phyloP scores from a whole-genome alignment of 495 filamentous ascomycete genomes.

The Xylona heveae region DNA sequence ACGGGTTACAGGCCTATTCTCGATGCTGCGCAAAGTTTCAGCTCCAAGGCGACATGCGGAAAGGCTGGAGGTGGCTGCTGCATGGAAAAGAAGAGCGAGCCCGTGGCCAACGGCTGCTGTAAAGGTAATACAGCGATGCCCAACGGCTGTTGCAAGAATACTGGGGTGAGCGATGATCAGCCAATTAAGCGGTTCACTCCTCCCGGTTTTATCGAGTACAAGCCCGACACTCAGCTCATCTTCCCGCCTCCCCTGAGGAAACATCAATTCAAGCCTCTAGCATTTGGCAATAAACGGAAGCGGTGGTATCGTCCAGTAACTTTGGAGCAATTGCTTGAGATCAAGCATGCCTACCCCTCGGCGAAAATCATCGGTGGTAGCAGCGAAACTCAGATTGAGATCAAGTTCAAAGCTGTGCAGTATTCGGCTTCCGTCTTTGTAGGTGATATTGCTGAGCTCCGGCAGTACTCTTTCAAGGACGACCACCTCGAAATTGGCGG shows the following conservation, averaged over 20 bases:
- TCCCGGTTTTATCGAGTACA: constrained; percentile 80
- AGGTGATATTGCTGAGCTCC: constrained; percentile 76
- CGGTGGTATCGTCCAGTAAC: constrained; percentile 84
- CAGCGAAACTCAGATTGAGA: constrained; percentile 93
- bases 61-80: constrained; percentile 47
- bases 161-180: constrained; percentile 16
- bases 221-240: constrained; percentile 82
- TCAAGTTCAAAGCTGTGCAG: constrained; percentile 91
- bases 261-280: constrained; percentile 60
- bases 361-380: constrained; percentile 92
- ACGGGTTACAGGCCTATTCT: constrained; percentile 90
- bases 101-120: constrained; percentile 1
- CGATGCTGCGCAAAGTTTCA: constrained; percentile 70
- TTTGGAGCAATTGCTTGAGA: constrained; percentile 68
- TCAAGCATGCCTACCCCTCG: constrained; percentile 65
- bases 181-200: constrained; percentile 52
- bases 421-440: constrained; percentile 82
- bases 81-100: constrained; percentile 29
- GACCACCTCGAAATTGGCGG: constrained; percentile 74
- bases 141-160: constrained; percentile 36
- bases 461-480: constrained; percentile 56
- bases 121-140: constrained; percentile 6
- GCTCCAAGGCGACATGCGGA: constrained; percentile 26
- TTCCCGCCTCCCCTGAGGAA: constrained; percentile 72
- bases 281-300: constrained; percentile 87